Evolutionary conservation across 306 rosid species (phyloP), one percentile per base, ranked within the genome.

Genomic region (Hippophae gyantsensis): DNA sequence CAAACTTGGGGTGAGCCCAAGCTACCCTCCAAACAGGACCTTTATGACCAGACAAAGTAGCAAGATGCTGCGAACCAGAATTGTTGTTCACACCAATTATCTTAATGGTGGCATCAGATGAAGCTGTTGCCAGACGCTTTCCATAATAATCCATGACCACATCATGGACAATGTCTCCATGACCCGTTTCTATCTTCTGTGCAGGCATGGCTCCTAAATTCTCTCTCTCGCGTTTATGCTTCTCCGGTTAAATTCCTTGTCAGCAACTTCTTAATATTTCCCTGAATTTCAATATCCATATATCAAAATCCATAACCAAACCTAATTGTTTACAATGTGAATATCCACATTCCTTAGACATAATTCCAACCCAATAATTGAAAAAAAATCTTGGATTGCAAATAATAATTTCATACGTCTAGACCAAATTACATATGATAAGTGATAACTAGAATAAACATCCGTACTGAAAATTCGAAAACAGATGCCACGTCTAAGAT

Each of bases 1-100:
- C 95, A 3, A 84, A 90, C 79, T 90, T 90, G 7, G 97, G 97
- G 76, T 90, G 95, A 14, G 97, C 97, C 97, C 97, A 86, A 6
- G 50, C 74, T n/a, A 84, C 95, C 74, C 84, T 81, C 95, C 97
- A 86, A 14, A 90, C 90, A 56, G 95, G 89, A 51, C 95, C 97
- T 67, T 72, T 81, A 38, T 90, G 94, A 78, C 94, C 94, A 6
- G 69, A 67, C 74, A 90, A 72, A 1, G 97, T 80, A 6, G 95
- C 95, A 23, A 90, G 80, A 75, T 75, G 89, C 79, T 86, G 95
- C 13, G 97, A 86, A 55, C 74, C 77, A 0, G 85, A 41, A 65
- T 72, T 83, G 83, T 56, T 63, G 63, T 94, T 70, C 48, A 82
- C 94, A 43, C 94, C 87, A 52, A 79, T 64, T 63, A 87, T 87